Base-by-base conservation (phyloP, 2,329 filamentous ascomycete genomes). In the Pochonia chlamydosporia region DNA sequence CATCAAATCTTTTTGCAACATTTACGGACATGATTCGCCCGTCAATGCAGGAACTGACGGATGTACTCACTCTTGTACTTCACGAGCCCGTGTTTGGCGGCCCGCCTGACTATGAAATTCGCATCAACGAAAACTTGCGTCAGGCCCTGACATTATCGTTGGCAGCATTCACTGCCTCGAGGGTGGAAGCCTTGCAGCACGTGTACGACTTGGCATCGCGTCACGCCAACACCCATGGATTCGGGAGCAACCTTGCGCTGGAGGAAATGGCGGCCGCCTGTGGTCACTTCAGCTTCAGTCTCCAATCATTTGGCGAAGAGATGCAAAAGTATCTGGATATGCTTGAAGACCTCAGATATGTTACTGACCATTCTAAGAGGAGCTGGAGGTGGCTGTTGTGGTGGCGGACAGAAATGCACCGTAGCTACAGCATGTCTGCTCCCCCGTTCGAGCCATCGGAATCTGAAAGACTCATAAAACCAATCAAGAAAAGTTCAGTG, bases 241-340 rank as follows among this genome's bases (percentile, higher is more conserved):
- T 86, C 35, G 84, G 84, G 49, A 75, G 89, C 11, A 83, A 92
- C 60, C 89, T 89, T 1, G 89, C 95, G 62, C 86, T 93, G 49
- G 91, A 96, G 63, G 91, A 96, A 65, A 89, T 96, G 10, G 89
- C 89, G 28, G 90, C 91, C 9, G 92, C 89, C 48, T 96, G 91
- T 59, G 90, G 90, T 0, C 89, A 96, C 65, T 96, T 96, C 61
- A 90, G 86, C 63, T 95, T 90, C 62, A 92, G 87, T 24, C 71
- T 96, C 16, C 79, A 92, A 52, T 86, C 90, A 56, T 89, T 96
- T 63, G 89, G 88, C 0, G 87, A 93, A 61, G 89, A 95, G 58
- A 86, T 95, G 70, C 79, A 86, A 54, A 79, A 78, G 13, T 90
- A 93, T 56, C 66, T 96, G 24, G 79, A 86, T 43, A 81, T 91